Evolutionary conservation across 1,284 basidiomycete species (phyloP).

Genomic region (Microbotryum violaceum): DNA sequence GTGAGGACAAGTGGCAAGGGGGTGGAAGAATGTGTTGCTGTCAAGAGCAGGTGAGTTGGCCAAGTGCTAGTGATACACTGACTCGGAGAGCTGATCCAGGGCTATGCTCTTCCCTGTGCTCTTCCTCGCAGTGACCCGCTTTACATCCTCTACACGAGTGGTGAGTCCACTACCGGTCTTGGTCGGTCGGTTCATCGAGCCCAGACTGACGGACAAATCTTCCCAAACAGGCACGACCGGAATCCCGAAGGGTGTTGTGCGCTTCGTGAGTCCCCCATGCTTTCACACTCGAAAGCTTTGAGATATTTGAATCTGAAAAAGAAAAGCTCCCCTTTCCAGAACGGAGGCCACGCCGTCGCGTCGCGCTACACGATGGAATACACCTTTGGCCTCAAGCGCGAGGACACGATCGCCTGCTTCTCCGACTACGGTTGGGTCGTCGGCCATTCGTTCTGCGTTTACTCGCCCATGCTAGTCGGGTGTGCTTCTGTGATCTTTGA

Average conservation of each 20-base stretch:
- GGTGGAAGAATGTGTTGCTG: constrained; percentile 31
- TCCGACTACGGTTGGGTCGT: constrained; percentile 32
- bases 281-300: neutral
- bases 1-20: constrained; percentile 24
- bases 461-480: constrained; percentile 36
- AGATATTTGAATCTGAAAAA: neutral
- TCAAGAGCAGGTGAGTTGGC: neutral
- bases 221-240: constrained; percentile 33
- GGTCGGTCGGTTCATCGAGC: neutral
- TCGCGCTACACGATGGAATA: constrained; percentile 37
- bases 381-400: constrained; percentile 32
- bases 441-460: constrained; percentile 30
- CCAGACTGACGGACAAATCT: constrained; percentile 7
- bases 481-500: constrained; percentile 37
- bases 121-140: constrained; percentile 22
- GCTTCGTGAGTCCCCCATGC: neutral
- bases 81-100: no score
- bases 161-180: constrained; percentile 5
- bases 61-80: no score
- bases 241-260: constrained; percentile 36
- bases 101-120: accelerated
- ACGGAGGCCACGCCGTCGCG: constrained; percentile 35
- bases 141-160: constrained; percentile 35
- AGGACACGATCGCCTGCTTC: constrained; percentile 33
- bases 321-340: constrained; percentile 9